Base-by-base conservation (phyloP, 2,329 filamentous ascomycete genomes). In the Teratosphaeria viscida region DNA sequence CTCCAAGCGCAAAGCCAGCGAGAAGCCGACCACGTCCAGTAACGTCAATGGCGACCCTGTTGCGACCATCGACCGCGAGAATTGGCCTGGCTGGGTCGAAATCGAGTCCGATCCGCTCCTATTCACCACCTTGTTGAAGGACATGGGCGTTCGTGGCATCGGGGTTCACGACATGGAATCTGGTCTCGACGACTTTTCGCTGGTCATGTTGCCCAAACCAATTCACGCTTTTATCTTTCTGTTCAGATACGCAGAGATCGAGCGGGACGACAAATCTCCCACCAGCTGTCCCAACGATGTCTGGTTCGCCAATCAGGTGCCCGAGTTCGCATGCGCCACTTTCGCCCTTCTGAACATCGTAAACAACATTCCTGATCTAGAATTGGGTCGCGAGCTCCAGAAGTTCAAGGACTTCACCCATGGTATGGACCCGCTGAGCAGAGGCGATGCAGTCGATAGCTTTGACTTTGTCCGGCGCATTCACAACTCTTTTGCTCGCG, bases 271-370 rank as follows among this genome's bases (percentile, higher is more conserved):
- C 68, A 75, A 79, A 59, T 78, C 81, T 62, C 61, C 61, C 2
- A 77, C 76, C 53, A 79, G 72, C 62, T 86, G 82, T 63, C 85
- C 85, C 0, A 76, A 83, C 2, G 77, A 84, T 34, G 78, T 97
- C 19, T 99, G 94, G 92, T 97, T 96, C 72, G 91, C 92, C 32
- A 96, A 96, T 68, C 92, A 92, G 86, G 90, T 89, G 0, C 87
- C 85, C 0, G 81, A 83, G 59, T 95, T 95, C 73, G 87, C 90
- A 29, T 99, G 94, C 74, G 94, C 90, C 23, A 94, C 90, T n/a
- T 84, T 96, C 54, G 91, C 94, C 3, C 79, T 97, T 65, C 81
- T 96, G 66, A 97, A 97, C 68, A 95, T 96, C 61, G 78, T 96
- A 69, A 95, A 96, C 83, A 97, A 97, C 70, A 81, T 85, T 27